Evolutionary conservation across 805 yeast species (phyloP).

Genomic region (Ogataea nonfermentans): DNA sequence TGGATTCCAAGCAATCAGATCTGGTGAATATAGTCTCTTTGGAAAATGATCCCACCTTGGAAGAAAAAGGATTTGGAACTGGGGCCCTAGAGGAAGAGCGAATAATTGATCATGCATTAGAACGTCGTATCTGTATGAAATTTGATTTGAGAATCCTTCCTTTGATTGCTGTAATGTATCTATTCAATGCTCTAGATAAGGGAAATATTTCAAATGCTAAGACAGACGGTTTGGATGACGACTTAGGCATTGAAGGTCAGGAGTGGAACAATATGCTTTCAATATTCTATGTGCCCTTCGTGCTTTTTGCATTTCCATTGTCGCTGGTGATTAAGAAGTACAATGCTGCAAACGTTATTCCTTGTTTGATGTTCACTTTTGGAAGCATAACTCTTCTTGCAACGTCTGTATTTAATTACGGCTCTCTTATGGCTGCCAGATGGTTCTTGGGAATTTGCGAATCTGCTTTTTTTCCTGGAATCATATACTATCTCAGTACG

Average conservation of each 20-base stretch:
- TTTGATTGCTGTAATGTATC: constrained; percentile 43
- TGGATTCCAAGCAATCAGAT: constrained; percentile 8
- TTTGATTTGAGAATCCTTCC: constrained; percentile 46
- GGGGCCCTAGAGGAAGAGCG: constrained; percentile 10
- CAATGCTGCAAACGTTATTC: constrained; percentile 44
- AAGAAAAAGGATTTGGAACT: constrained; percentile 4
- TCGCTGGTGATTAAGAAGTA: constrained; percentile 40
- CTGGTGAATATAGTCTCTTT: constrained; percentile 13
- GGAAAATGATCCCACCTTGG: constrained; percentile 6
- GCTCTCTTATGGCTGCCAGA: constrained; percentile 35
- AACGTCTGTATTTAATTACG: constrained; percentile 41
- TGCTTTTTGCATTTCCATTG: constrained; percentile 44
- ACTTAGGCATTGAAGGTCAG: constrained; percentile 40
- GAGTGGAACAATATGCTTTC: constrained; percentile 47
- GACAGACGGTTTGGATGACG: constrained; percentile 43
- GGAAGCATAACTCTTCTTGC: constrained; percentile 41
- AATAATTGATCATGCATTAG: constrained; percentile 23
- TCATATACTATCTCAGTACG: constrained; percentile 37
- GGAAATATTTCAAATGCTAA: constrained; percentile 51
- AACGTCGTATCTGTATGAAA: constrained; percentile 38
- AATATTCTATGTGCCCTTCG: constrained; percentile 45
- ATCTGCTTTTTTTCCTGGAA: constrained; percentile 40
- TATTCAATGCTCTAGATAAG: constrained; percentile 48
- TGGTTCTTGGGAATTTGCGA: constrained; percentile 40
- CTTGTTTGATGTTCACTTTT: constrained; percentile 43